Evolutionary conservation across 148 eudicot genomes (phyloP).

Genomic region (Rhododendron griersonianum): DNA sequence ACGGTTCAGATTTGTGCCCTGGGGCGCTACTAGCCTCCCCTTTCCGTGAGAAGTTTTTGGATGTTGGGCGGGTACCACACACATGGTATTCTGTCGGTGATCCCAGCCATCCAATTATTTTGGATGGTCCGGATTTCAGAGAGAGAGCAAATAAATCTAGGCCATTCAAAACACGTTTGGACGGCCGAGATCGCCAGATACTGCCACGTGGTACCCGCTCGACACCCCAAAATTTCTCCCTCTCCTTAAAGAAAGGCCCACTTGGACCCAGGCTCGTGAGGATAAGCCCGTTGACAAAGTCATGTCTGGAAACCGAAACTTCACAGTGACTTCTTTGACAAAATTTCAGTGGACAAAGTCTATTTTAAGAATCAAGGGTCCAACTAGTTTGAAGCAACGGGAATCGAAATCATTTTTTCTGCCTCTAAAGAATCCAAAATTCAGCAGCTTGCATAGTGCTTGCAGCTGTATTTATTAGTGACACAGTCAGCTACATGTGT

Average conservation of each 20-base stretch:
- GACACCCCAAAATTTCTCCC: not conserved
- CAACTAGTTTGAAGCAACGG: not conserved
- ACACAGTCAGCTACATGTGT: constrained; percentile 6
- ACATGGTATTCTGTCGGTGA: too few relatives aligned
- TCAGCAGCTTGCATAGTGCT: not conserved
- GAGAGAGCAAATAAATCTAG: too few relatives aligned
- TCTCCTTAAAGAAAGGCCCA: not conserved
- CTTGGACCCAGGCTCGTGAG: not conserved
- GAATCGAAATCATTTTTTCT: not conserved
- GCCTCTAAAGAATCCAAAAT: not conserved
- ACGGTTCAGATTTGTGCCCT: too few relatives aligned
- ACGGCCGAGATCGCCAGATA: fast-evolving
- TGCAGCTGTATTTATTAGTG: constrained; percentile 9
- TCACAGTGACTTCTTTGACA: not conserved
- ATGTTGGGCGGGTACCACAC: too few relatives aligned
- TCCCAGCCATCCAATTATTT: too few relatives aligned
- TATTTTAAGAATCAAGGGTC: not conserved
- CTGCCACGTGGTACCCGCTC: too few relatives aligned
- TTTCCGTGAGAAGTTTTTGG: too few relatives aligned
- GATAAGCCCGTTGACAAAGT: not conserved
- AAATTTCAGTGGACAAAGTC: not conserved
- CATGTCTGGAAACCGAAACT: not conserved
- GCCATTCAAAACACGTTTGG: too few relatives aligned
- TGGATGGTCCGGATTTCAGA: too few relatives aligned
- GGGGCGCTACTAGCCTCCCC: too few relatives aligned